phyloP scores from a whole-genome alignment of 768 basidiomycete genomes.

The Dioszegia hungarica region DNA sequence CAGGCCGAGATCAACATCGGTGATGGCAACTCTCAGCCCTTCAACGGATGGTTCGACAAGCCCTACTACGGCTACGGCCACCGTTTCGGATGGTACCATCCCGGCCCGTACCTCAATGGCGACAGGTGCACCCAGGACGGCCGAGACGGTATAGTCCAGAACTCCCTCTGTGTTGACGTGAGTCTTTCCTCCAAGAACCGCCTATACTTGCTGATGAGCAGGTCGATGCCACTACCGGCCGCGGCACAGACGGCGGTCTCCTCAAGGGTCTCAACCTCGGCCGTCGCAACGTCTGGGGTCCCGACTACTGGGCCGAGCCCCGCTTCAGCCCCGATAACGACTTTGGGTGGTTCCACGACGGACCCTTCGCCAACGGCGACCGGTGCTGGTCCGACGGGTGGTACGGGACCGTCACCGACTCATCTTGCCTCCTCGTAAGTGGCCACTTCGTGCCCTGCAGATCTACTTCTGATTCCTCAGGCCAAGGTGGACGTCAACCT shows the following conservation, averaged over 20 bases:
- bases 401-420: slow-evolving; percentile 8
- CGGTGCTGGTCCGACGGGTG: slow-evolving; percentile 11
- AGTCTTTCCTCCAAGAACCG: neutral
- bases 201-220: slow-evolving; percentile 2
- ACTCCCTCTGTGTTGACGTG: slow-evolving; percentile 24
- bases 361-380: slow-evolving; percentile 10
- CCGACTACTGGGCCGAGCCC: slow-evolving; percentile 8
- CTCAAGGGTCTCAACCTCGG: slow-evolving; percentile 5
- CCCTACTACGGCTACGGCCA: slow-evolving; percentile 9
- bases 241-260: neutral
- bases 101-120: slow-evolving; percentile 7
- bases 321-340: slow-evolving; percentile 3
- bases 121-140: slow-evolving; percentile 14
- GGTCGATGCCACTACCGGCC: neutral
- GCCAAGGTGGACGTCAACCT: neutral
- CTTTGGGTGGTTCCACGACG: slow-evolving; percentile 8
- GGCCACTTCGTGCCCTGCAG: no score
- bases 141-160: slow-evolving; percentile 17
- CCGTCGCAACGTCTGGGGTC: neutral
- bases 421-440: slow-evolving; percentile 16
- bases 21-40: neutral
- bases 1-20: slow-evolving; percentile 12
- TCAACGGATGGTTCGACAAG: slow-evolving; percentile 6
- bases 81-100: slow-evolving; percentile 9
- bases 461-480: neutral